These are phyloP conservation scores for Delphinella strobiligena DNA, from an alignment of 2,329 filamentous ascomycete species.

Conservation along the genomic window DNA sequence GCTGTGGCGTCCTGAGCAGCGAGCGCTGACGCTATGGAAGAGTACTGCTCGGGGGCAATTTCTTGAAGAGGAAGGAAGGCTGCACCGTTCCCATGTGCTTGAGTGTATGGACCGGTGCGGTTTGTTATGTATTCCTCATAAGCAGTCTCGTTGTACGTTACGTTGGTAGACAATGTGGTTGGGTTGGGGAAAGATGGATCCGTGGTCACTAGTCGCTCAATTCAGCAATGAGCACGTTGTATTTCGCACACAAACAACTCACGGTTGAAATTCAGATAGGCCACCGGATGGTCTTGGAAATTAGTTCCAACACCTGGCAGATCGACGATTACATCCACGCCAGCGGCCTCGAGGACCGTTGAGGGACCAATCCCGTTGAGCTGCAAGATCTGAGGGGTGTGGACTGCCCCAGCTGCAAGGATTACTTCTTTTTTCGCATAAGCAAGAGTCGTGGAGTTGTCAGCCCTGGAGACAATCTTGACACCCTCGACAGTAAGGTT, in stretches of 20 bases:
- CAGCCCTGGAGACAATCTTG: constrained; percentile 3
- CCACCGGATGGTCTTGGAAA: constrained; percentile 18
- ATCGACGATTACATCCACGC: constrained; percentile 18
- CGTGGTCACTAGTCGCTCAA: constrained; percentile 9
- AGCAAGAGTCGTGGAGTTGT: neutral
- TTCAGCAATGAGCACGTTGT: constrained; percentile 9
- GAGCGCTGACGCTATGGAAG: constrained; percentile 5
- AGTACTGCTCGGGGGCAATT: constrained; percentile 8
- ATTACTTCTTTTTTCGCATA: constrained; percentile 19
- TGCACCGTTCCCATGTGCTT: constrained; percentile 22
- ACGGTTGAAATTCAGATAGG: constrained; percentile 6
- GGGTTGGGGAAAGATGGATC: constrained; percentile 13
- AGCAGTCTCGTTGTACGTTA: constrained; percentile 11
- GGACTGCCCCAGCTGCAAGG: constrained; percentile 22
- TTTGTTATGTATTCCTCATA: constrained; percentile 17
- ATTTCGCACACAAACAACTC: neutral
- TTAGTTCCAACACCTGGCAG: constrained; percentile 22
- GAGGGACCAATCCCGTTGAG: constrained; percentile 17
- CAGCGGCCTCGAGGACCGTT: constrained; percentile 14
- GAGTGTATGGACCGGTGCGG: constrained; percentile 17
- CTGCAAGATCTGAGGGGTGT: constrained; percentile 23
- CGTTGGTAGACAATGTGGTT: constrained; percentile 20
- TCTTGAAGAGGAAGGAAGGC: constrained; percentile 13
- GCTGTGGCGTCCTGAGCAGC: constrained; percentile 10
- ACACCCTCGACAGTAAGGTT: constrained; percentile 5